Evolutionary conservation across 176 grass and related monocot genomes (phyloP), one percentile per base, ranked within the genome.

Genomic region (Metroxylon sagu): DNA sequence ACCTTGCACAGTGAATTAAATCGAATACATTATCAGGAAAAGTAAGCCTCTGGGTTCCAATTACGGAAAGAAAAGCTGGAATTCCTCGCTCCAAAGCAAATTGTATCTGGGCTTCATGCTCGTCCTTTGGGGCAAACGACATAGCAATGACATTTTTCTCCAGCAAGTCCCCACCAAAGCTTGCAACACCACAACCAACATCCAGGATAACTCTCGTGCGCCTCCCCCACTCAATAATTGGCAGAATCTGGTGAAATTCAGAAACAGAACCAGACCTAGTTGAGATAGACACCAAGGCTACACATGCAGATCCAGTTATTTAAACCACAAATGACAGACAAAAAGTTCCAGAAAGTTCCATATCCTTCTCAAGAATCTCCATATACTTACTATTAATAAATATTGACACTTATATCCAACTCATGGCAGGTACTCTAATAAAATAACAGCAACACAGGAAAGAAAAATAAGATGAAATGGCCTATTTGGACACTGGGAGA

Each of bases 51-150:
- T 82, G 83, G 65, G 87, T 88, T 58, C 87, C 92, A 79, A 97
- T 85, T 57, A 97, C 87, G 52, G 84, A 83, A 50, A 97, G 62
- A 39, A 97, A 78, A 10, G 84, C 92, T 15, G 84, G 87, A 82
- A 97, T 91, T 17, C 92, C 92, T 4, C 84, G 80, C 77, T 91
- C 83, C 16, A 97, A 59, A 1, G 87, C 92, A 83, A 91, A 97
- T 64, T 91, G 92, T 72, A 88, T 97, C 72, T 97, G 87, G 63
- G 92, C 87, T 65, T 91, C 92, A 57, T 97, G 92, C 68, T 97
- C 87, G 66, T 97, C 92, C 74, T 97, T 96, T 23, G 92, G 92
- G 17, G 92, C 92, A 50, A 97, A 57, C 6, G 92, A 97, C 81
- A 97, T 91, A 16, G 92, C 91, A 63, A 97, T 87, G 43, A 97